Evolutionary conservation across 1,284 basidiomycete genomes (phyloP).

Genomic region (Pseudozyma hubeiensis): DNA sequence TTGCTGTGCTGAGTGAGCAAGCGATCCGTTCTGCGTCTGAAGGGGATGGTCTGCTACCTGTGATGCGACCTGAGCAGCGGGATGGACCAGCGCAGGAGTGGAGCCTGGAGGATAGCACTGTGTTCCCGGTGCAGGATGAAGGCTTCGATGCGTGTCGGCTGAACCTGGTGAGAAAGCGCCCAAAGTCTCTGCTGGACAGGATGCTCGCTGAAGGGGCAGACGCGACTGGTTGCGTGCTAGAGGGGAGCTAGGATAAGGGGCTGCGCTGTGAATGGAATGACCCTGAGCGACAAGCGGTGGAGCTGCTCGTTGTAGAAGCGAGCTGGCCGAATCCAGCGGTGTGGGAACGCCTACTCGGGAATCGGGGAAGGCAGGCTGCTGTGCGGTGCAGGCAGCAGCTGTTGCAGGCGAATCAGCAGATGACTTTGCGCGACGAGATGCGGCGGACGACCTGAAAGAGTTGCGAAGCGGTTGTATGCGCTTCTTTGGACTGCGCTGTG

Average conservation of each 20-base stretch:
- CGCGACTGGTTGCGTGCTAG: slow-evolving; percentile 12
- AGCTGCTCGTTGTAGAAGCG: background rate
- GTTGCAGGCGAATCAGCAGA: slow-evolving; percentile 9
- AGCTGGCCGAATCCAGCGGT: slow-evolving; percentile 1
- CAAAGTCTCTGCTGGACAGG: slow-evolving; percentile 4
- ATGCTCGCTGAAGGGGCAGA: slow-evolving; percentile 15
- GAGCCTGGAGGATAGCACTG: slow-evolving; percentile 15
- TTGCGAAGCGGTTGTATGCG: background rate
- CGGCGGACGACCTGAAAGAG: slow-evolving; percentile 17
- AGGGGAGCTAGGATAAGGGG: slow-evolving; percentile 17
- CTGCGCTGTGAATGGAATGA: background rate
- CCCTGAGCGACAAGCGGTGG: background rate
- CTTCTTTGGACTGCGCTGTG: background rate
- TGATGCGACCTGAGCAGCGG: slow-evolving; percentile 1
- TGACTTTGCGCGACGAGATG: slow-evolving; percentile 22
- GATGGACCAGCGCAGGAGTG: slow-evolving; percentile 12
- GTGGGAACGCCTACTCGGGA: slow-evolving; percentile 1
- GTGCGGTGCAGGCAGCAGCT: background rate
- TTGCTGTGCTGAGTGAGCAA: slow-evolving; percentile 2
- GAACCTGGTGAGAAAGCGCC: slow-evolving; percentile 1
- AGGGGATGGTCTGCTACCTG: slow-evolving; percentile 3
- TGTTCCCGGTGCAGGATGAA: background rate
- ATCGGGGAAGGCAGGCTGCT: background rate
- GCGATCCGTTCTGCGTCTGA: slow-evolving; percentile 1
- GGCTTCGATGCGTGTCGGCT: background rate